Evolutionary conservation across 2,329 filamentous ascomycete genomes (phyloP).

Genomic region (Samsoniella hepiali): DNA sequence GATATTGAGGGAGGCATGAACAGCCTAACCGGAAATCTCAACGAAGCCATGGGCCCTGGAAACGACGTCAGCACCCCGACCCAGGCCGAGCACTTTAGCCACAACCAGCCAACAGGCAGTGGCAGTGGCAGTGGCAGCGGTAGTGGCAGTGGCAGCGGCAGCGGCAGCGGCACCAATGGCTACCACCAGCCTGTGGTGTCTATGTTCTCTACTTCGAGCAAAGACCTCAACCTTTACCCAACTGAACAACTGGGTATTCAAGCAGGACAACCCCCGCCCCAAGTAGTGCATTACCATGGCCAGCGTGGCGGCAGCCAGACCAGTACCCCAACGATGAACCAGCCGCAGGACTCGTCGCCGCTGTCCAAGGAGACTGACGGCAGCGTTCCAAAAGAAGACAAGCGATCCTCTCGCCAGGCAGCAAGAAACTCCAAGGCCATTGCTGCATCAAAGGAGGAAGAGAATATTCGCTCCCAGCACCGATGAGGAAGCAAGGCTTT

Average conservation of each 20-base stretch:
- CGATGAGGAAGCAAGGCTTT: not conserved
- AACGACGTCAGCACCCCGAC: conserved; percentile 60
- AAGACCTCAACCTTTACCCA: conserved; percentile 65
- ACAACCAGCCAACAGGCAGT: conserved; percentile 46
- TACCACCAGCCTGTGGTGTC: conserved; percentile 67
- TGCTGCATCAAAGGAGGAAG: conserved; percentile 1
- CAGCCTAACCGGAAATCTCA: conserved; percentile 58
- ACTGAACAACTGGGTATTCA: conserved; percentile 62
- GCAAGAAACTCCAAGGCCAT: conserved; percentile 1
- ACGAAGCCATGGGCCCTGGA: conserved; percentile 49
- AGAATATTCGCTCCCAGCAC: conserved; percentile 11
- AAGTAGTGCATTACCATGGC: conserved; percentile 65
- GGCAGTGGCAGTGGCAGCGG: conserved; percentile 27
- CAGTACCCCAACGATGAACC: conserved; percentile 58
- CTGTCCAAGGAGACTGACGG: conserved; percentile 50
- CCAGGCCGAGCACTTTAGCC: conserved; percentile 52
- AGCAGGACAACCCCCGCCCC: conserved; percentile 60
- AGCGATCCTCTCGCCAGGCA: conserved; percentile 1
- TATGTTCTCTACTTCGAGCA: conserved; percentile 67
- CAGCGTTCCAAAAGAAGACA: conserved; percentile 21
- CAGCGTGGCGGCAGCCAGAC: conserved; percentile 65
- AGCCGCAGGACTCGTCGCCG: conserved; percentile 46
- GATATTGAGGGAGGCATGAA: conserved; percentile 90
- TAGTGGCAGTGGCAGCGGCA: conserved; percentile 29
- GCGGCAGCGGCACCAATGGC: conserved; percentile 52